phyloP scores from a whole-genome alignment of 164 flowering plant genomes.

The Magnolia kwangsiensis region DNA sequence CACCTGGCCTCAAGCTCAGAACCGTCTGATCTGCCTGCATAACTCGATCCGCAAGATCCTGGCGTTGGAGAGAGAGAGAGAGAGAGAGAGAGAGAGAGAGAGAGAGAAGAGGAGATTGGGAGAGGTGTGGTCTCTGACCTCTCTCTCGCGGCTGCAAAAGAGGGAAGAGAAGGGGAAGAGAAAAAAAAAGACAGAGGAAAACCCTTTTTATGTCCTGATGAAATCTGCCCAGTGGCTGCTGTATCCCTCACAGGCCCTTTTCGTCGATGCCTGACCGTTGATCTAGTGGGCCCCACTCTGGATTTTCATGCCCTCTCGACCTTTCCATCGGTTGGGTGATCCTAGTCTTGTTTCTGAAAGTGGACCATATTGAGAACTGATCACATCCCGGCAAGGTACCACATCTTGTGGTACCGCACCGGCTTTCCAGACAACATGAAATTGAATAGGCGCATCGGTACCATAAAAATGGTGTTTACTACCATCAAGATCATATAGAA shows the following conservation, averaged over 20 bases:
- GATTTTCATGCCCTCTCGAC: not conserved
- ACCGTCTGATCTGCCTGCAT: conserved; percentile 96
- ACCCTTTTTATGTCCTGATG: not conserved
- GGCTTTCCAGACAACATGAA: no score
- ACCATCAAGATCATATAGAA: no score
- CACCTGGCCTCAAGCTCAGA: conserved; percentile 92
- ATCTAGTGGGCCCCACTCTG: not conserved
- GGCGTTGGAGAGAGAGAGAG: conserved; percentile 2
- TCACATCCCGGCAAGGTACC: no score
- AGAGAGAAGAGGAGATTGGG: not conserved
- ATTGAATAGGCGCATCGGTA: no score
- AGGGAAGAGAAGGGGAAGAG: not conserved
- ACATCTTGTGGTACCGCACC: no score
- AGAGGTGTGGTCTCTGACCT: not conserved
- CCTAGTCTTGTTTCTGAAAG: no score
- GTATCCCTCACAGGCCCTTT: not conserved
- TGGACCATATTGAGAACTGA: no score
- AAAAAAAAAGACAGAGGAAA: not conserved
- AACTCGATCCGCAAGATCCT: conserved; percentile 27
- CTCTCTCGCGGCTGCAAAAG: conserved; percentile 13
- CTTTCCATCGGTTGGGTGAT: no score
- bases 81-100: not conserved
- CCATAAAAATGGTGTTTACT: no score
- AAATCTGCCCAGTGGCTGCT: not conserved
- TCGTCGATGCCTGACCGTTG: not conserved